A percentile compares a stretch with the other conserved stretches of the same genome.
Evolutionary conservation across 352 stramenopile genomes (phyloP).

Genomic region (Phytophthora meadii): DNA sequence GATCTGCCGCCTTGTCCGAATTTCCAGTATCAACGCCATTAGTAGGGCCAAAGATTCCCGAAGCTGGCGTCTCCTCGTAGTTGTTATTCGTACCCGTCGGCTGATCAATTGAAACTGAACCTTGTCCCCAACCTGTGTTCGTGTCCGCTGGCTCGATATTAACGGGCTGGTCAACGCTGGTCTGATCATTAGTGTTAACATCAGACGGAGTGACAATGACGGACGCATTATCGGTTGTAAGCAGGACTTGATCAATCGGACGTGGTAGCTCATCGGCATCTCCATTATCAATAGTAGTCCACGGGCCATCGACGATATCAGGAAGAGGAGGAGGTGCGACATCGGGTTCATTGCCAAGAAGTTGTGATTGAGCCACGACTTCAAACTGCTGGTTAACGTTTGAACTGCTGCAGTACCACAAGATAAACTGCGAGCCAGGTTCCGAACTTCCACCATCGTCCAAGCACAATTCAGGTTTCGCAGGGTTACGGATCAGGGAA

Average conservation of each 20-base stretch:
- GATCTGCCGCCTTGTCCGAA: background rate
- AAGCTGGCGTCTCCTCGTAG: slow-evolving; percentile 5
- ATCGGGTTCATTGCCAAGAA: slow-evolving; percentile 4
- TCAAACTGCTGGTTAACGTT: slow-evolving; percentile 35
- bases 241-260: background rate
- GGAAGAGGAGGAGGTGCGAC: slow-evolving; percentile 2
- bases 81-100: background rate
- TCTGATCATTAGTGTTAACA: background rate
- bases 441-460: slow-evolving; percentile 17
- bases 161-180: no score
- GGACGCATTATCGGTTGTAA: background rate
- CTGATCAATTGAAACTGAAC: background rate
- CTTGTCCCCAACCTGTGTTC: background rate
- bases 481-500: slow-evolving; percentile 30
- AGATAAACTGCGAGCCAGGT: slow-evolving; percentile 6
- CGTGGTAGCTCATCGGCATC: background rate
- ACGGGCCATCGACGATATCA: slow-evolving; percentile 4
- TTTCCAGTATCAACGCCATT: slow-evolving; percentile 8
- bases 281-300: slow-evolving; percentile 5
- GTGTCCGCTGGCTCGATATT: no score
- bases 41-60: slow-evolving; percentile 2
- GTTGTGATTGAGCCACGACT: slow-evolving; percentile 8
- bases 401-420: slow-evolving; percentile 22
- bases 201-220: background rate
- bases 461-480: slow-evolving; percentile 32